Conservation (phyloP, 2,329 filamentous ascomycete genomes). For the Sporothrix humicola region DNA sequence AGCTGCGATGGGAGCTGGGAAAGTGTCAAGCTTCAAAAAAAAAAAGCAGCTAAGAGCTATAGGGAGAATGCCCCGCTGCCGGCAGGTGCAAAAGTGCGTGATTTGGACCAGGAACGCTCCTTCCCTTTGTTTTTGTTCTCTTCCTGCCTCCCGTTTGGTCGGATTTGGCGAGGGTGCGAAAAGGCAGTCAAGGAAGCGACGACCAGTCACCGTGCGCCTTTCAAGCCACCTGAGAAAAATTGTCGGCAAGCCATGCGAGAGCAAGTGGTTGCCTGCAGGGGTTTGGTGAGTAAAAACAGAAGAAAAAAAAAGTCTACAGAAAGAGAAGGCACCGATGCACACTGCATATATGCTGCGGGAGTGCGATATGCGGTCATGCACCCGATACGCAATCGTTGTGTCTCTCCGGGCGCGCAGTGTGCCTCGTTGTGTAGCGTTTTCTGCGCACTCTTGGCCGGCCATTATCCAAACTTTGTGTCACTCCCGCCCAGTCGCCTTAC, state of each 20-base stretch:
- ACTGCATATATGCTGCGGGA: background rate
- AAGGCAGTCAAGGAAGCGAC: background rate
- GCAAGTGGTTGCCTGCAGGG: background rate
- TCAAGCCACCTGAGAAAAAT: background rate
- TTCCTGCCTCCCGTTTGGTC: background rate
- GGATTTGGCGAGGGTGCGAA: background rate
- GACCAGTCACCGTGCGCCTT: conserved; percentile 3
- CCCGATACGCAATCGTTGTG: conserved; percentile 6
- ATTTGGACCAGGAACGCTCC: background rate
- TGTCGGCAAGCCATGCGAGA: background rate
- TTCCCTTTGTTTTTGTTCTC: background rate
- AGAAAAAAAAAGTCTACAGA: background rate
- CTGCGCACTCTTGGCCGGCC: background rate
- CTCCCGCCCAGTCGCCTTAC: background rate
- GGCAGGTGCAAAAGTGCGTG: background rate
- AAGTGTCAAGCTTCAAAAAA: background rate
- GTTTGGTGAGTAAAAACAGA: background rate
- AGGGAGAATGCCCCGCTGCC: background rate
- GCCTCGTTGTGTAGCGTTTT: background rate
- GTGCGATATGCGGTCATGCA: background rate
- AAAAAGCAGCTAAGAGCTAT: background rate
- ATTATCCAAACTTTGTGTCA: background rate
- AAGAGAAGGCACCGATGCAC: too few relatives aligned
- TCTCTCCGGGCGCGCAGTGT: background rate
- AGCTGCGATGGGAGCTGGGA: background rate